A percentile compares a stretch with the other conserved stretches of the same genome.
Conservation (phyloP, 257 asterid genomes). For the Solanum neorickii region DNA sequence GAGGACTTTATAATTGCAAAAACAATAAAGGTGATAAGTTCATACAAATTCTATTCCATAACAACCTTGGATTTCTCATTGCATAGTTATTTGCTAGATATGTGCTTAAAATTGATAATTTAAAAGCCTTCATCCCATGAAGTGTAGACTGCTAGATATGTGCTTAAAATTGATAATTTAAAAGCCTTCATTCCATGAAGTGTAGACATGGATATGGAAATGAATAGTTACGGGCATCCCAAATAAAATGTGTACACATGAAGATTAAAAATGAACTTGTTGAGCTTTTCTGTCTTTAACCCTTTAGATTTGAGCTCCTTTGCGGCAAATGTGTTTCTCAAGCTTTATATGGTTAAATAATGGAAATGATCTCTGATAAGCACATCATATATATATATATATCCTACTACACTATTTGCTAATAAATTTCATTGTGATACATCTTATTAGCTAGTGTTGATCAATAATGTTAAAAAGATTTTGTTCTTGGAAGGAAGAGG, state of each 20-base stretch:
- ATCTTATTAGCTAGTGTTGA: background rate
- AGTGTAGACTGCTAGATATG: background rate
- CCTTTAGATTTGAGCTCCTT: background rate
- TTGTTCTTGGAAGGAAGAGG: background rate
- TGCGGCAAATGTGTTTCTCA: background rate
- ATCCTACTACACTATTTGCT: background rate
- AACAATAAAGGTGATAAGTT: slow-evolving; percentile 69
- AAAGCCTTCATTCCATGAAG: background rate
- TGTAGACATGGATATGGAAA: background rate
- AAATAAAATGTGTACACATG: background rate
- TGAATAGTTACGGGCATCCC: background rate
- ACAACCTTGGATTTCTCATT: background rate
- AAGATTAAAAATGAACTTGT: background rate
- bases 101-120: background rate
- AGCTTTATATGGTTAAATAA: background rate
- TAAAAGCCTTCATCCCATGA: background rate
- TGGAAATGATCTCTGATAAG: background rate
- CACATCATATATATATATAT: background rate
- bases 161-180: background rate
- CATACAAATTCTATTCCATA: background rate
- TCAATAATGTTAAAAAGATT: background rate
- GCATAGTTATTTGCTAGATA: background rate
- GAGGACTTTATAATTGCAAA: slow-evolving; percentile 86
- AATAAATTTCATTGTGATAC: background rate
- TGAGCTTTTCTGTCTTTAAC: background rate